phyloP scores from a whole-genome alignment of 116 monocot genomes.

The Posidonia oceanica region DNA sequence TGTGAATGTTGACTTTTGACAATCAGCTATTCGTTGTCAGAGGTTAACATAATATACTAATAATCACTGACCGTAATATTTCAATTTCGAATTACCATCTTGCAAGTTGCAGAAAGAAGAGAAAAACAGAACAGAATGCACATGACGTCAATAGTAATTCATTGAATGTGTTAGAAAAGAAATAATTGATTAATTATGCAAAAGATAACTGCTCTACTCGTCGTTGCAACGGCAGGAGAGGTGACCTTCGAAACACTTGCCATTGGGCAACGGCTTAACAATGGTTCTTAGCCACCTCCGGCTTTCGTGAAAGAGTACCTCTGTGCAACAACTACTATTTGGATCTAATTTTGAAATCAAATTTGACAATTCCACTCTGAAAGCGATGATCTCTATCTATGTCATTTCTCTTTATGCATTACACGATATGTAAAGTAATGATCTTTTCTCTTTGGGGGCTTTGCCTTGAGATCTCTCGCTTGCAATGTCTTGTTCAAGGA shows the following conservation, averaged over 20 bases:
- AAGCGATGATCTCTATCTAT: neutral
- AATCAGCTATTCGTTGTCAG: no score
- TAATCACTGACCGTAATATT: no score
- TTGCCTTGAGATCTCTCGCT: neutral
- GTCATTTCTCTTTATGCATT: constrained; percentile 2
- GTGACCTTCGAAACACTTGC: neutral
- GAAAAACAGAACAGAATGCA: no score
- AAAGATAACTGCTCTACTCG: no score
- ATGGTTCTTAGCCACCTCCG: neutral
- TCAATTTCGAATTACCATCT: no score
- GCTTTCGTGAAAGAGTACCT: neutral
- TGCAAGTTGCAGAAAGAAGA: no score
- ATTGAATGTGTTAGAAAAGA: no score
- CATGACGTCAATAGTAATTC: no score
- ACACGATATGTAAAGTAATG: neutral
- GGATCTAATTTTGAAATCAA: neutral
- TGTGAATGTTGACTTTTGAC: no score
- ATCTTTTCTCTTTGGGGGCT: neutral
- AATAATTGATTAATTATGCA: no score
- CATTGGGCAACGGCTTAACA: neutral
- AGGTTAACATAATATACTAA: no score
- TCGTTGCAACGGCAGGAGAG: neutral
- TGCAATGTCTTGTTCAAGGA: constrained; percentile 1
- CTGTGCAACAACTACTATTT: neutral
- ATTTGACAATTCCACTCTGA: neutral